Evolutionary conservation across 2,329 filamentous ascomycete genomes (phyloP).

Genomic region (Clathrospora elynae): DNA sequence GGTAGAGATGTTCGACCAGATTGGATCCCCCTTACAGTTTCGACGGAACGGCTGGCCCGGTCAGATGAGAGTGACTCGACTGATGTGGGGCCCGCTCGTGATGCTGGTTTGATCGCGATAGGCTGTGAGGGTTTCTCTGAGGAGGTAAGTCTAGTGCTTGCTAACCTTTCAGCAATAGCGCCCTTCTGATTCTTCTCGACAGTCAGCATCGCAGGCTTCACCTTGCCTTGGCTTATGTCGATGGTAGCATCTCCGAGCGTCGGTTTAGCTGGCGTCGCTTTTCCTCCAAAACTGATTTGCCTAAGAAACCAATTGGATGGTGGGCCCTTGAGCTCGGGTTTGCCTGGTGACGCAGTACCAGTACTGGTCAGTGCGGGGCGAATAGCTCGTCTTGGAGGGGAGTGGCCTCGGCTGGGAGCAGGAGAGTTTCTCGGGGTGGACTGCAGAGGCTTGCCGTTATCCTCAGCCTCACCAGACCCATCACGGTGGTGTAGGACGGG

Average conservation of each 20-base stretch:
- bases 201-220: conserved; percentile 42
- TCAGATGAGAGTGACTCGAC: conserved; percentile 37
- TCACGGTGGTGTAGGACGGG: conserved; percentile 28
- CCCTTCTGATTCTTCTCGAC: conserved; percentile 46
- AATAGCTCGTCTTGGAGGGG: conserved; percentile 34
- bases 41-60: conserved; percentile 35
- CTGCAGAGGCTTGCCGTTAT: conserved; percentile 21
- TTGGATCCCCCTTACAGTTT: conserved; percentile 38
- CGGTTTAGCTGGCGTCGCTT: conserved; percentile 34
- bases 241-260: conserved; percentile 40
- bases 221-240: conserved; percentile 40
- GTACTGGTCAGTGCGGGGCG: conserved; percentile 19
- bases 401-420: conserved; percentile 36
- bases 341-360: conserved; percentile 9
- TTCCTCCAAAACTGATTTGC: conserved; percentile 49
- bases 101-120: conserved; percentile 44
- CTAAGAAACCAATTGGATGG: conserved; percentile 45
- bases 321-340: conserved; percentile 23
- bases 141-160: conserved; percentile 39
- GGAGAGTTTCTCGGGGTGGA: conserved; percentile 36
- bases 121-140: conserved; percentile 45
- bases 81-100: conserved; percentile 30
- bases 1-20: conserved; percentile 24
- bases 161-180: conserved; percentile 44
- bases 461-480: conserved; percentile 34